These are phyloP conservation scores for Spiromastix sp. DNA, from an alignment of 2,329 filamentous ascomycete species.

Conservation along the genomic window DNA sequence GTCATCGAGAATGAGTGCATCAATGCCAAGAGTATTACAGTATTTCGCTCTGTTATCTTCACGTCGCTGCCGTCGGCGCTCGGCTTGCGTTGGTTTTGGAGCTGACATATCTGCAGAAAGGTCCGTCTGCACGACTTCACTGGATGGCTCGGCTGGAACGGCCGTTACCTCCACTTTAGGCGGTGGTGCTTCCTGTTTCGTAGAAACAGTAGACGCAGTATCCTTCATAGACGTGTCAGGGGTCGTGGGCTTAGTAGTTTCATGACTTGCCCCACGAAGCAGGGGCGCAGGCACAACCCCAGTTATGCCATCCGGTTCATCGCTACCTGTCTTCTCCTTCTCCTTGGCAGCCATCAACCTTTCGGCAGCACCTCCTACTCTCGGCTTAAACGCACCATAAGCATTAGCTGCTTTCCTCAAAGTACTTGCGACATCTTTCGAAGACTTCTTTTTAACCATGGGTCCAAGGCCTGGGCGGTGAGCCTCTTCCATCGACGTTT, in stretches of 20 bases:
- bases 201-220: conserved; percentile 14
- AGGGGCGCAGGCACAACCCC: conserved; percentile 73
- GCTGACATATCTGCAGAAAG: conserved; percentile 17
- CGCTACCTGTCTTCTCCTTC: conserved; percentile 43
- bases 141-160: conserved; percentile 18
- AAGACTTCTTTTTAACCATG: conserved; percentile 78
- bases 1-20: conserved; percentile 64
- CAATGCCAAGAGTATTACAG: conserved; percentile 65
- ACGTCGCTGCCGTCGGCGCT: conserved; percentile 50
- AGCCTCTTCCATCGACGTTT: conserved; percentile 39
- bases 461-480: conserved; percentile 72
- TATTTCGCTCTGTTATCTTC: conserved; percentile 70
- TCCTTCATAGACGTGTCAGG: conserved; percentile 23
- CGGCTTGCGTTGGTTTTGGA: conserved; percentile 35
- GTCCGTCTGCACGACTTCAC: conserved; percentile 14
- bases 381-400: conserved; percentile 68
- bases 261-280: conserved; percentile 30
- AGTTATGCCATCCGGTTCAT: conserved; percentile 81
- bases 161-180: conserved; percentile 32
- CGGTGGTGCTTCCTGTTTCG: conserved; percentile 10
- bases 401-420: conserved; percentile 73
- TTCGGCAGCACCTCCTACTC: conserved; percentile 76
- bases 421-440: conserved; percentile 60
- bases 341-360: conserved; percentile 56
- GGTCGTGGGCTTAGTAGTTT: conserved; percentile 23